Evolutionary conservation across 768 basidiomycete species (phyloP).

Genomic region (Boletales sp.): DNA sequence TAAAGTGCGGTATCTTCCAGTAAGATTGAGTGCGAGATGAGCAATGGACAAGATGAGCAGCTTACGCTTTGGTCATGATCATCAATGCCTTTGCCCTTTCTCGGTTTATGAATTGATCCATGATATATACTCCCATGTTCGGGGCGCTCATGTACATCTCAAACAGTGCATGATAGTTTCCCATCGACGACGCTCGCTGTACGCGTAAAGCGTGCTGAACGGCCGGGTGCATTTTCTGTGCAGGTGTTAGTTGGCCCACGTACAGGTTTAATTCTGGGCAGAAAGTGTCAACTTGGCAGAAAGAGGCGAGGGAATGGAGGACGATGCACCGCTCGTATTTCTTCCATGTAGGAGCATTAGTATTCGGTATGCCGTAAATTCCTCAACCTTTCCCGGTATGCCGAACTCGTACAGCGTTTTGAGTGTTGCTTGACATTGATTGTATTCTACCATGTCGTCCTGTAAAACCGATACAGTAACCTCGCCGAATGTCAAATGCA

Average conservation of each 20-base stretch:
- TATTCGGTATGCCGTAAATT: conserved; percentile 97
- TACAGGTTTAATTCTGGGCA: conserved; percentile 86
- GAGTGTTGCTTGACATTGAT: conserved; percentile 92
- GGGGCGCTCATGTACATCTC: conserved; percentile 78
- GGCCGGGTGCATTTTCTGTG: conserved; percentile 77
- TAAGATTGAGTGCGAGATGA: conserved; percentile 1
- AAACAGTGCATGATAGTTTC: conserved; percentile 94
- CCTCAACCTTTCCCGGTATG: conserved; percentile 87
- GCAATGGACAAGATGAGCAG: conserved; percentile 10
- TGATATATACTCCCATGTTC: conserved; percentile 98
- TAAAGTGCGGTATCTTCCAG: conserved; percentile 74
- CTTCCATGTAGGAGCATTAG: conserved; percentile 92
- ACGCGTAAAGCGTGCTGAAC: conserved; percentile 89
- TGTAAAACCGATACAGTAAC: conserved; percentile 35
- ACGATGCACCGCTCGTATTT: conserved; percentile 82
- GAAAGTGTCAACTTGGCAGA: conserved; percentile 1
- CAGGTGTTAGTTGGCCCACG: conserved; percentile 94
- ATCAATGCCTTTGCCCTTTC: conserved; percentile 85
- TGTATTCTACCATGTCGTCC: conserved; percentile 98
- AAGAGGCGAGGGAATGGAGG: neutral
- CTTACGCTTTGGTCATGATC: conserved; percentile 92
- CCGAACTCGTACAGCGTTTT: conserved; percentile 91
- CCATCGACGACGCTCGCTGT: conserved; percentile 84
- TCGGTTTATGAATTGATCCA: conserved; percentile 96
- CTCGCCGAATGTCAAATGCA: neutral